phyloP scores from a whole-genome alignment of 768 basidiomycete species.

The Lactarius sp. region DNA sequence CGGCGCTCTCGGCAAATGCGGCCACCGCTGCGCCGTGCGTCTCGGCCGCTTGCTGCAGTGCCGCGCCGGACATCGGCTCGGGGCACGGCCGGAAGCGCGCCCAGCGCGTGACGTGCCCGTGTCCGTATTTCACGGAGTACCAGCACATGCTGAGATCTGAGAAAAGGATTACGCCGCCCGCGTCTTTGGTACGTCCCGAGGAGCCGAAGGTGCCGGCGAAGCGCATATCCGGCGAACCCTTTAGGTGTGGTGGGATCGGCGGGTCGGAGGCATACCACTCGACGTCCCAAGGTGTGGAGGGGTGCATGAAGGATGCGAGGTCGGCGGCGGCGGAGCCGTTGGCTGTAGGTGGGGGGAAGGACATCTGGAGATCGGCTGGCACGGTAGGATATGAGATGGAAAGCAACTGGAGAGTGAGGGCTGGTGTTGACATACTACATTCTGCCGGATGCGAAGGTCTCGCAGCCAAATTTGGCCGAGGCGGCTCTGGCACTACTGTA shows the following conservation, averaged over 20 bases:
- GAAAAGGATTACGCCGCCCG: slow-evolving; percentile 40
- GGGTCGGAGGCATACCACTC: slow-evolving; percentile 39
- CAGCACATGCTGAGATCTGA: slow-evolving; percentile 48
- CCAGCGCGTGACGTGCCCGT: slow-evolving; percentile 31
- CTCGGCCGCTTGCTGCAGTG: slow-evolving; percentile 41
- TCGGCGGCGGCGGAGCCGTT: slow-evolving; percentile 40
- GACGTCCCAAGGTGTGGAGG: slow-evolving; percentile 38
- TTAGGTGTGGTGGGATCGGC: slow-evolving; percentile 35
- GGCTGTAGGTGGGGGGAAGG: slow-evolving; percentile 34
- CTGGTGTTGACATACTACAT: neutral
- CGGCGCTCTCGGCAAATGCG: slow-evolving; percentile 43
- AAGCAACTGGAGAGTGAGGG: too few relatives aligned
- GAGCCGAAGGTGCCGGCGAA: slow-evolving; percentile 32
- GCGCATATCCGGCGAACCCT: slow-evolving; percentile 27
- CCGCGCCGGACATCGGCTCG: slow-evolving; percentile 31
- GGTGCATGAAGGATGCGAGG: slow-evolving; percentile 43
- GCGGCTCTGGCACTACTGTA: neutral
- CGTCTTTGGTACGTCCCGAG: slow-evolving; percentile 31
- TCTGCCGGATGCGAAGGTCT: neutral
- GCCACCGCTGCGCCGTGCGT: slow-evolving; percentile 48
- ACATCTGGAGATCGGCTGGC: slow-evolving; percentile 29
- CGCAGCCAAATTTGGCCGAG: neutral
- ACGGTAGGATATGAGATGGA: neutral
- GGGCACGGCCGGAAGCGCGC: slow-evolving; percentile 41
- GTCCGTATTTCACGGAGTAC: slow-evolving; percentile 40